Evolutionary conservation across 768 basidiomycete species (phyloP), one percentile per base, ranked within the genome.

Genomic region (Podaxis pistillaris): DNA sequence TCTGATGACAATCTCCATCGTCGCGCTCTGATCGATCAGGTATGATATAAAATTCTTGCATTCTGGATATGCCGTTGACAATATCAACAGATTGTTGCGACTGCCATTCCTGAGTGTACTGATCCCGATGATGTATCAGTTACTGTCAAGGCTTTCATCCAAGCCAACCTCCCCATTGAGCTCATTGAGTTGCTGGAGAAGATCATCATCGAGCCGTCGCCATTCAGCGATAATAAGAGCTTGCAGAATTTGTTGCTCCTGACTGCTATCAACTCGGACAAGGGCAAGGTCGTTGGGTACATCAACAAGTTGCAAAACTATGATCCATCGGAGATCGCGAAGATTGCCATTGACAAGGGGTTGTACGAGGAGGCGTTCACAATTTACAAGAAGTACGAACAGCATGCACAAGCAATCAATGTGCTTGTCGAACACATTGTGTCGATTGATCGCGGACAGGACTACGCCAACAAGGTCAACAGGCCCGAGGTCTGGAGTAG

Each of bases 351-450:
- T 26, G 96, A 98, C 63, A 93, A 98, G 71, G 91, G 94, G 28
- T 78, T 99, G 60, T 94, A 90, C 73, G 97, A 99, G 71, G 97
- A 99, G 74, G 95, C 97, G 4, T 83, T 98, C 73, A 92, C 92
- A 15, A 95, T 99, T 70, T 98, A 94, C 84, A 94, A 93, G 83
- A 99, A 99, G 79, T 89, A 98, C 73, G 90, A 96, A 59, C 89
- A 97, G 71, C 93, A 97, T 75, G 94, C 88, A 1, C 87, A 93
- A 77, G 97, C 97, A 13, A 98, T 98, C 78, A 97, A 93, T 68
- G 95, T 98, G 40, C 84, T 99, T 28, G 97, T 99, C 46, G 97
- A 99, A 74, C 96, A 98, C 72, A 93, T 99, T 66, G 96, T 98
- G 52, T 95, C 93, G 28, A 90, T 99, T 65, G 97, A 99, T 71